phyloP scores from a whole-genome alignment of 1,284 basidiomycete genomes.

The Boletus semigastroideus region DNA sequence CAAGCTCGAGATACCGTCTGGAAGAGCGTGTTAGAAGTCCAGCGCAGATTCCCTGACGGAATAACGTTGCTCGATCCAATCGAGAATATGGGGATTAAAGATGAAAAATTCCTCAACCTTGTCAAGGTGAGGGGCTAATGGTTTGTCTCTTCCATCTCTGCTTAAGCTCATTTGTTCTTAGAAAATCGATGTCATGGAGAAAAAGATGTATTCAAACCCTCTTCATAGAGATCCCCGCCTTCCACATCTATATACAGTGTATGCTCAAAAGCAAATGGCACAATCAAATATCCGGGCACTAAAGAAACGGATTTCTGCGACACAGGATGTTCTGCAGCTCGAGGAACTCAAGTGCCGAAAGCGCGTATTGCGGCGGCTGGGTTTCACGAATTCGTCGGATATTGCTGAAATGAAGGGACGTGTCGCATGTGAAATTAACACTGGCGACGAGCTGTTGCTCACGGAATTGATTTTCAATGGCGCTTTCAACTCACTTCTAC shows the following conservation, averaged over 20 bases:
- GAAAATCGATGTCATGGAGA: slow-evolving; percentile 91
- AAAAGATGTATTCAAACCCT: slow-evolving; percentile 73
- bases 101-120: slow-evolving; percentile 88
- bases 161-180: slow-evolving; percentile 32
- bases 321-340: slow-evolving; percentile 91
- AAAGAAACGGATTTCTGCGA: slow-evolving; percentile 84
- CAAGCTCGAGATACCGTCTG: slow-evolving; percentile 81
- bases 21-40: slow-evolving; percentile 90
- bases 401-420: slow-evolving; percentile 98
- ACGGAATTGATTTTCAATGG: slow-evolving; percentile 99
- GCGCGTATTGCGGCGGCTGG: slow-evolving; percentile 88
- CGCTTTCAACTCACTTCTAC: slow-evolving; percentile 86
- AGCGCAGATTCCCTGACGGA: slow-evolving; percentile 86
- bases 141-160: not conserved
- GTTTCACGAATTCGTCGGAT: slow-evolving; percentile 86
- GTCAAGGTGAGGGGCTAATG: slow-evolving; percentile 60
- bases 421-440: slow-evolving; percentile 97
- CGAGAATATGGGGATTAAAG: slow-evolving; percentile 95
- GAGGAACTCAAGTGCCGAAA: slow-evolving; percentile 97
- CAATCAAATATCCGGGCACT: slow-evolving; percentile 72
- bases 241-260: slow-evolving; percentile 78
- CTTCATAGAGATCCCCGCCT: slow-evolving; percentile 76
- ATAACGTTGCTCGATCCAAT: slow-evolving; percentile 90
- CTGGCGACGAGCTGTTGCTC: slow-evolving; percentile 93
- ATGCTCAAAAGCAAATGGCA: slow-evolving; percentile 74